phyloP scores from a whole-genome alignment of 129 eudicot genomes.

The Flaveria robusta region DNA sequence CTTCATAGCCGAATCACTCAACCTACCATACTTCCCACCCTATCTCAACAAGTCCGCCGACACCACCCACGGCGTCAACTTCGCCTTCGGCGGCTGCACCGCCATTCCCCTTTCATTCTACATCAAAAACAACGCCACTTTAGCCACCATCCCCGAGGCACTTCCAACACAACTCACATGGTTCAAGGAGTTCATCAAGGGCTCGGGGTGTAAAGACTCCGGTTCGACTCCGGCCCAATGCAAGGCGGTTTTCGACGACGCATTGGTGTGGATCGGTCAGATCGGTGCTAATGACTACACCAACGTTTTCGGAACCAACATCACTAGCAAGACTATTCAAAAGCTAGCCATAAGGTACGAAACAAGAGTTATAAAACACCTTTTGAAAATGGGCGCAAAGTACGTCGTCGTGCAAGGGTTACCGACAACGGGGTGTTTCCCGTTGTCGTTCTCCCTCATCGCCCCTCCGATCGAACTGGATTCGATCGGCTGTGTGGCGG shows the following conservation, averaged over 20 bases:
- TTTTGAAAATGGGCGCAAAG: conserved; percentile 40
- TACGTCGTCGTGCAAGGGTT: conserved; percentile 46
- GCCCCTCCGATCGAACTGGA: conserved; percentile 22
- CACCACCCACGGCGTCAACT: conserved; percentile 37
- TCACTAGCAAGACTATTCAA: conserved; percentile 32
- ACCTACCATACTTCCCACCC: conserved; percentile 42
- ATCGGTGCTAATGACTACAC: conserved; percentile 46
- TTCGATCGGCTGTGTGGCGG: conserved; percentile 32
- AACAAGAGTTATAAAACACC: conserved; percentile 12
- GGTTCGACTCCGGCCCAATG: conserved; percentile 28
- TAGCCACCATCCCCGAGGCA: conserved; percentile 23
- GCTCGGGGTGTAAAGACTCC: conserved; percentile 22
- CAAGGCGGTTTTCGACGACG: conserved; percentile 27
- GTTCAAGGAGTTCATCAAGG: conserved; percentile 24
- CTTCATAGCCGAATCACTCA: conserved; percentile 40
- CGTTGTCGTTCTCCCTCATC: not conserved
- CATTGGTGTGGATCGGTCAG: conserved; percentile 45
- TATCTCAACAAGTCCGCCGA: conserved; percentile 10
- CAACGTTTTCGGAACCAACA: conserved; percentile 13
- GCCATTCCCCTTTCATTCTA: conserved; percentile 37
- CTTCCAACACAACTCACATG: conserved; percentile 33
- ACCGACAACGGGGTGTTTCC: conserved; percentile 40
- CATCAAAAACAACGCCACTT: conserved; percentile 18
- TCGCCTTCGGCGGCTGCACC: conserved; percentile 42
- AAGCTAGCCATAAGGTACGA: conserved; percentile 29